Evolutionary conservation across 805 yeast genomes (phyloP).

Genomic region (Candida koratica): DNA sequence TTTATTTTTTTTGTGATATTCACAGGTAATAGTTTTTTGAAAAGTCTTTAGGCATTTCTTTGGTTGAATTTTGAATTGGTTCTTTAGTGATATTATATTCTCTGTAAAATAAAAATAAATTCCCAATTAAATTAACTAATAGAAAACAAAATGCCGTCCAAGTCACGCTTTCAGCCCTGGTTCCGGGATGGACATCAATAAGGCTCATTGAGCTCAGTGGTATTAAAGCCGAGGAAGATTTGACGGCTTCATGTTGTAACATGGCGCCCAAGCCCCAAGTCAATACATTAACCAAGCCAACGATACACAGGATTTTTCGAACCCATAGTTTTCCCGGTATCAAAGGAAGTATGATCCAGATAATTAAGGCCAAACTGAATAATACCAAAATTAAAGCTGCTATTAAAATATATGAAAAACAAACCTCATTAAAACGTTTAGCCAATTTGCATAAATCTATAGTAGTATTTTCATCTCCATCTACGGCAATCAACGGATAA

Average conservation of each 20-base stretch:
- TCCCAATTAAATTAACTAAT: slow-evolving; percentile 36
- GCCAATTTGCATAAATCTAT: slow-evolving; percentile 49
- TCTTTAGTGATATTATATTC: slow-evolving; percentile 22
- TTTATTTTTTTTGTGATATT: no score
- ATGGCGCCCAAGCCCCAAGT: slow-evolving; percentile 65
- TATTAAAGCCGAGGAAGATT: slow-evolving; percentile 41
- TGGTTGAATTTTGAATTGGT: no score
- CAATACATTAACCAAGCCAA: slow-evolving; percentile 37
- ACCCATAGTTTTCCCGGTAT: slow-evolving; percentile 39
- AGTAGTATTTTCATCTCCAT: slow-evolving; percentile 7
- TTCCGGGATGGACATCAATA: slow-evolving; percentile 43
- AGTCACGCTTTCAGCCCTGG: slow-evolving; percentile 52
- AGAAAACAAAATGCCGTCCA: slow-evolving; percentile 59
- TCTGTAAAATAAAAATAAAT: slow-evolving; percentile 22
- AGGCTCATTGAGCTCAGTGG: slow-evolving; percentile 50
- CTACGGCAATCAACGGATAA: slow-evolving; percentile 15
- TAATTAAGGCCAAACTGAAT: slow-evolving; percentile 34
- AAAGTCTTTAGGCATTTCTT: no score
- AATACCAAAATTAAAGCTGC: slow-evolving; percentile 44
- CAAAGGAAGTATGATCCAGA: slow-evolving; percentile 37
- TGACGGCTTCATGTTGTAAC: slow-evolving; percentile 57
- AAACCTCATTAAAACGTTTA: slow-evolving; percentile 38
- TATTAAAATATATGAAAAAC: slow-evolving; percentile 54
- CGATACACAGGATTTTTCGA: slow-evolving; percentile 22
- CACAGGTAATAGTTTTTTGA: no score